Base-by-base conservation (phyloP, 140 eudicot genomes). In the Bidens hawaiensis region DNA sequence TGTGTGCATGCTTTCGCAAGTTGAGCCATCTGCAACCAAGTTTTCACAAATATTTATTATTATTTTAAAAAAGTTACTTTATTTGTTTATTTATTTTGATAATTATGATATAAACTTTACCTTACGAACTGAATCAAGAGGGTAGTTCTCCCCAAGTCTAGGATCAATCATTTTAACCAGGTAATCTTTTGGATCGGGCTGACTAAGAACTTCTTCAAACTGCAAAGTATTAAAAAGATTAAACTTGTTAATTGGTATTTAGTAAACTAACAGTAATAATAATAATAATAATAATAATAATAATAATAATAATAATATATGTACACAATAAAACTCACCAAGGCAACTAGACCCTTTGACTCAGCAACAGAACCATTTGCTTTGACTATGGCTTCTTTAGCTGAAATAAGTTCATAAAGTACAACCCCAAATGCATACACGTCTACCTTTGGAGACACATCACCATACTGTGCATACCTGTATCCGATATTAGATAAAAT, bases 371-470 rank as follows among this genome's bases (percentile, higher is more conserved):
- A 41, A 25, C 75, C 86, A 60, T 52, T 75, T 49, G 70, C 74
- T 82, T 72, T 88, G 48, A 93, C 90, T 18, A 93, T 80, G 41
- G 99, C 99, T 64, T 88, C 94, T 60, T 85, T 88, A 26, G 90
- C 95, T 67, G 99, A 93, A 26, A 93, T 85, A 52, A 93, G 85
- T 69, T 93, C 95, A 70, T 78, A 93, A 25, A 93, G 85, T 31
- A 93, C 99, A 62, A 93, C 99, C 34, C 97, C 99, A 64, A 93
- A 88, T 62, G 99, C 96, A 65, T 71, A 93, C 15, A 93, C 99
- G 60, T 93, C 99, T 62, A 88, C 75, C 76, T 88, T 93, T 15
- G 97, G 86, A 62, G 99, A 88, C n/a, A 83, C 84, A 18, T 77
- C 87, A 6, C 97, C 95, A 55, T 79, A 85, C 16, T 76, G 85